A percentile compares a stretch with the other conserved stretches of the same genome.
Evolutionary conservation across 2,329 filamentous ascomycete species (phyloP).

Genomic region (Trichoderma citrinoviride): DNA sequence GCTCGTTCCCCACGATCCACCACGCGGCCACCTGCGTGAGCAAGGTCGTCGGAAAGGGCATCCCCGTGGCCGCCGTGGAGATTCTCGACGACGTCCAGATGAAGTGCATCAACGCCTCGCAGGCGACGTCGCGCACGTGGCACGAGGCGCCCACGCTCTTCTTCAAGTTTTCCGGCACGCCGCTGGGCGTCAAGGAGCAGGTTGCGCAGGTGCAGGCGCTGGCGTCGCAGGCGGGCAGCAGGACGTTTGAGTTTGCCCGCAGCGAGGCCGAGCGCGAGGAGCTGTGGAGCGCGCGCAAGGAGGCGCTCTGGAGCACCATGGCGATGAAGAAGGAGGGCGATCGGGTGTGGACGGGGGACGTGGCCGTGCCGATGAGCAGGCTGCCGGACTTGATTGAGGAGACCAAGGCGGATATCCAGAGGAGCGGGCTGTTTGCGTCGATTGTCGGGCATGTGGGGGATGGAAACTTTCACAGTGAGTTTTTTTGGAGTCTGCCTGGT

Average conservation of each 20-base stretch:
- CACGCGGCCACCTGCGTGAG: conserved; percentile 76
- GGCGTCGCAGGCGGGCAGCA: conserved; percentile 59
- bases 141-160: conserved; percentile 73
- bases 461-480: conserved; percentile 70
- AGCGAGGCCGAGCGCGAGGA: conserved; percentile 68
- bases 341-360: conserved; percentile 81
- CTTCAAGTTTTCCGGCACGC: conserved; percentile 79
- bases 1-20: conserved; percentile 57
- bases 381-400: conserved; percentile 74
- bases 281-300: conserved; percentile 80
- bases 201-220: conserved; percentile 64
- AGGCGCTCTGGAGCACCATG: conserved; percentile 79
- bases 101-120: conserved; percentile 63
- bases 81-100: conserved; percentile 92
- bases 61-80: conserved; percentile 88
- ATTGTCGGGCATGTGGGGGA: conserved; percentile 74
- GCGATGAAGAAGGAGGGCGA: conserved; percentile 63
- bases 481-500: not conserved
- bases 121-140: conserved; percentile 66
- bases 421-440: conserved; percentile 44
- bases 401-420: conserved; percentile 51
- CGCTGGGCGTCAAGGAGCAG: conserved; percentile 72
- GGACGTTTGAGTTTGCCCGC: conserved; percentile 75
- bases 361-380: conserved; percentile 75
- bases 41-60: conserved; percentile 73